Base-by-base conservation (phyloP, 352 stramenopile species). In the Hyaloperonospora arabidopsidis region DNA sequence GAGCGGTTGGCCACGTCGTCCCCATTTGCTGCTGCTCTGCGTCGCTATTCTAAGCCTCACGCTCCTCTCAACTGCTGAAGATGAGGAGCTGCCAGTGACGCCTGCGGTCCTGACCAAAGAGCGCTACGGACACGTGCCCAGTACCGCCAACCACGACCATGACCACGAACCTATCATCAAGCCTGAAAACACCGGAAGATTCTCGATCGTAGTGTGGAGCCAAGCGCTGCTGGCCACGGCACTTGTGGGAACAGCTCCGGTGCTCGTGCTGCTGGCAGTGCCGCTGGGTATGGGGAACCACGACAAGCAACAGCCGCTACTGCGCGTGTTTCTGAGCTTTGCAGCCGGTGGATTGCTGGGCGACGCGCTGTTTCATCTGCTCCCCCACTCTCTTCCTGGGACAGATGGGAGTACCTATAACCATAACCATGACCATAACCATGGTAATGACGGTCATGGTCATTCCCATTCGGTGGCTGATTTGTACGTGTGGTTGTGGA, bases 361-460 rank as follows among this genome's bases (percentile, higher is more conserved):
- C 35, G 89, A 97, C 41, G 83, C 91, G 23, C 83, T 97, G 61
- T 62, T 97, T 50, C 89, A 97, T 67, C 62, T 95, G 34, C 71
- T 97, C 32, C 89, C 89, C 34, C 89, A 97, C 59, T 87, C 91
- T 32, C 68, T 96, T 1, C 74, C 78, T 0, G 57, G 60, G 22
- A 45, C 52, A 11, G 52, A 54, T 10, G 28, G 35, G 15, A 59
- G 77, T 35, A 35, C 35, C 2, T 65, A 80, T 18, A 57, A 61
- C n/a, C 67, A 70, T 17, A 59, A 61, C 13, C 55, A 62, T 23
- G 61, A 67, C 36, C 74, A 85, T 51, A 57, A 71, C 40, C 73
- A 89, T 51, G 60, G 69, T n/a, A n/a, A n/a, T n/a, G n/a, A n/a
- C 29, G 59, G 72, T 18, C 61, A 67, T 12, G 59, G 55, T 17